Evolutionary conservation across 495 filamentous ascomycete species (phyloP).

Genomic region (Hyaloscypha hepaticicola): DNA sequence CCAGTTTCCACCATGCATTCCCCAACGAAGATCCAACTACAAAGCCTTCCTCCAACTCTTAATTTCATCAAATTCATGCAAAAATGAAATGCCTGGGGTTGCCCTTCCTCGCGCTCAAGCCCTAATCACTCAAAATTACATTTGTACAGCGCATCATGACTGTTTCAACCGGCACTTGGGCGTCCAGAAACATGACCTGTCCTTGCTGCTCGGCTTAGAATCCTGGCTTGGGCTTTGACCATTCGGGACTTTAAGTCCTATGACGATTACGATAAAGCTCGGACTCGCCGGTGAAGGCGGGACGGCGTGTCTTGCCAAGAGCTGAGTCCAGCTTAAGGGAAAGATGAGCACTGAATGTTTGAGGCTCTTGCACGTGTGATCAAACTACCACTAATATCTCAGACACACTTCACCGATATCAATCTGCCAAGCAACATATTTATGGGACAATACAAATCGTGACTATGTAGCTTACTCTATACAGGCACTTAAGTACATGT

Average conservation of each 20-base stretch:
- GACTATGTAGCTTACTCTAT: not conserved
- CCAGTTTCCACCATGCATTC: not conserved
- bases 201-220: slow-evolving; percentile 1
- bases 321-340: not conserved
- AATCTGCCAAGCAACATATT: not conserved
- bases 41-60: not conserved
- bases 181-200: not conserved
- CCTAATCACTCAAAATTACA: slow-evolving; percentile 24
- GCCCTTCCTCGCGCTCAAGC: slow-evolving; percentile 5
- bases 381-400: not conserved
- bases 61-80: slow-evolving; percentile 11
- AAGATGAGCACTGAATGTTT: not conserved
- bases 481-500: not conserved
- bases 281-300: slow-evolving; percentile 2
- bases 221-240: not conserved
- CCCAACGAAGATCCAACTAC: not conserved
- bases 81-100: slow-evolving; percentile 1
- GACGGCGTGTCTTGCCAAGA: not conserved
- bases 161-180: not conserved
- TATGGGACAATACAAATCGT: too few relatives aligned
- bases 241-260: not conserved
- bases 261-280: not conserved
- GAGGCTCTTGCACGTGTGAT: slow-evolving; percentile 1
- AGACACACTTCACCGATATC: not conserved
- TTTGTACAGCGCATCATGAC: slow-evolving; percentile 32